Evolutionary conservation across 2,329 filamentous ascomycete species (phyloP), one percentile per base, ranked within the genome.

Genomic region (Hypoxylon sp.): DNA sequence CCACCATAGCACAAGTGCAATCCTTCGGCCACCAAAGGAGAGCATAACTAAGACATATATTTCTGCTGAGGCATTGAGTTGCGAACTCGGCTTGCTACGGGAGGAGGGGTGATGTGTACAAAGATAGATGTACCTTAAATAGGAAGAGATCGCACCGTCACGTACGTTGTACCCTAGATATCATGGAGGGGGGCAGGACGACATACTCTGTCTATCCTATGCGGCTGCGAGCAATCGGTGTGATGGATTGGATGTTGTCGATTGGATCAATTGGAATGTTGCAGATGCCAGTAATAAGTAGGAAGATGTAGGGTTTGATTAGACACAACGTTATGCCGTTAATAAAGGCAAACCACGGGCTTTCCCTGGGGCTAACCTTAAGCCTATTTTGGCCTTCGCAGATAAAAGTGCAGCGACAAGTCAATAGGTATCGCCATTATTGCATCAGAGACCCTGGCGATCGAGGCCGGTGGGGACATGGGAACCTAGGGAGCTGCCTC

Each of bases 231-330:
- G 57, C 17, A 35, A 63, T 51, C 35, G 48, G 35, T 48, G 48
- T 64, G 57, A 42, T 35, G 33, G 30, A 31, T 49, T 54, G 8
- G 27, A 13, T 59, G 61, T 66, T 61, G 40, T 49, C 61, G 50
- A 72, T 69, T 69, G 61, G 64, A n/a, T 70, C 57, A 65, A 74
- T 69, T 70, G 72, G 70, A 71, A 69, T 72, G 69, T 63, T 35
- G 33, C 27, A 22, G 44, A n/a, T 31, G 48, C 10, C 27, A 40
- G 37, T 13, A 40, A 44, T 31, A 50, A 49, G 54, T 54, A 55
- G 33, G 31, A 53, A 49, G 49, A 63, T 42, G 11, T 31, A 51
- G 22, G 30, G 37, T 68, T 27, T 40, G 20, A 63, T 67, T 64
- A 53, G 20, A 50, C 44, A 49, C 31, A 53, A 30, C 37, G 48